Base-by-base conservation (phyloP, 1,139 yeast species). In the Candida sp. region DNA sequence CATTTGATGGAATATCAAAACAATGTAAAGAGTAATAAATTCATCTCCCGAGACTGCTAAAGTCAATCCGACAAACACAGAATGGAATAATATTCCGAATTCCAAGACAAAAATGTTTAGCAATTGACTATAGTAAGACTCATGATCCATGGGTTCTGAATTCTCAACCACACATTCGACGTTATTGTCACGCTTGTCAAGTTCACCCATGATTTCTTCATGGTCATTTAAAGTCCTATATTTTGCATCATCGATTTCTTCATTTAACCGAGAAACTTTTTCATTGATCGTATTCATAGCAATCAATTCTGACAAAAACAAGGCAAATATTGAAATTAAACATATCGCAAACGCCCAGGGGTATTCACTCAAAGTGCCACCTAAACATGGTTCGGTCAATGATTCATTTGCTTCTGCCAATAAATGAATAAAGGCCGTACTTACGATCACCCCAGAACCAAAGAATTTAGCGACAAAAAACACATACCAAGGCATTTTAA, bases 401-500 rank as follows among this genome's bases (percentile, higher is more conserved):
- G 65, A 57, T 33, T 81, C 84, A 51, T 75, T 68, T 3, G 96
- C 96, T 0, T 96, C 96, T 53, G 84, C 82, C 53, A 90, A 70
- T 48, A 90, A 70, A 64, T 90, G 97, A 45, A 90, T 83, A 55
- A 88, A 85, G 0, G 96, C 90, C 1, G 97, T 90, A 1, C 97
- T 93, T 6, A 89, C 74, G 57, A 90, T 90, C 41, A 90, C 97
- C 41, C 97, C 97, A 1, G 96, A 84, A 48, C 97, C 97, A 60
- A 90, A 89, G 68, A 79, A 87, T 57, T 87, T 87, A 43, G 90
- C 87, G 37, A 83, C 66, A 56, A 86, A 80, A 56, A 81, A 88
- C 45, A 82, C 76, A 79, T 81, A 74, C 15, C 71, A 58, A 2
- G 84, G 90, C 52, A 83, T 56, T 48, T 74, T 67, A 39, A 82